Evolutionary conservation across 2,329 filamentous ascomycete species (phyloP).

Genomic region (Pyrenochaeta sp.): DNA sequence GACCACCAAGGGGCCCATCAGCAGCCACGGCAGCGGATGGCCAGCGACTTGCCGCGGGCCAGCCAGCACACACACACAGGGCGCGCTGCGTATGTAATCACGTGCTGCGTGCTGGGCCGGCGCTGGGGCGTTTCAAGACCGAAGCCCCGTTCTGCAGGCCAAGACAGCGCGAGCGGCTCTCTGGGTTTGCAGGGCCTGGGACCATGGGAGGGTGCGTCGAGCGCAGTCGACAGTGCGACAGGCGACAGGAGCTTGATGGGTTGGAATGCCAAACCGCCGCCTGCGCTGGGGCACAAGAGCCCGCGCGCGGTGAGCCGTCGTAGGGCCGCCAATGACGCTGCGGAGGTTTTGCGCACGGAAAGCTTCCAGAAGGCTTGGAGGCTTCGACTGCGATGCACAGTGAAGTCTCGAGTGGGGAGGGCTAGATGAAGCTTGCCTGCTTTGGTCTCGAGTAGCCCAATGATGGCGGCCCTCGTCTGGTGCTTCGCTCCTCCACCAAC

Average conservation of each 20-base stretch:
- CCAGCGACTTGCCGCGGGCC: no score
- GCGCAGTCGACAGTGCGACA: neutral
- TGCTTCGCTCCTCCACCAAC: slow-evolving; percentile 1
- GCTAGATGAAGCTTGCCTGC: slow-evolving; percentile 8
- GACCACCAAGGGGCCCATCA: neutral
- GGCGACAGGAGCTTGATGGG: neutral
- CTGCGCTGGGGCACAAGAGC: neutral
- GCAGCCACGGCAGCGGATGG: neutral
- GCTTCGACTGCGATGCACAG: slow-evolving; percentile 15
- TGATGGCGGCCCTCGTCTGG: neutral
- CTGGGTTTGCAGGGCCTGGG: slow-evolving; percentile 11
- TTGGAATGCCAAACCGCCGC: neutral
- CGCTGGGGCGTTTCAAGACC: slow-evolving; percentile 21
- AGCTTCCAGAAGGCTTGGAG: slow-evolving; percentile 25
- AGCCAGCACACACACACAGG: neutral
- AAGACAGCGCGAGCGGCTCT: slow-evolving; percentile 22
- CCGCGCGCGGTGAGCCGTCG: neutral
- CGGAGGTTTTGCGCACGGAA: slow-evolving; percentile 6
- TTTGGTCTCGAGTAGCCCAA: slow-evolving; percentile 19
- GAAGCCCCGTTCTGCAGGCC: slow-evolving; percentile 18
- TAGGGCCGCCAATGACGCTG: slow-evolving; percentile 7
- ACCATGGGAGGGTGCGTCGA: neutral
- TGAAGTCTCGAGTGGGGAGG: slow-evolving; percentile 15
- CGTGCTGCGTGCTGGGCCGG: no score
- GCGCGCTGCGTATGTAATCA: neutral